Base-by-base conservation (phyloP, 108 stramenopile species). In the Poteriospumella lacustris region DNA sequence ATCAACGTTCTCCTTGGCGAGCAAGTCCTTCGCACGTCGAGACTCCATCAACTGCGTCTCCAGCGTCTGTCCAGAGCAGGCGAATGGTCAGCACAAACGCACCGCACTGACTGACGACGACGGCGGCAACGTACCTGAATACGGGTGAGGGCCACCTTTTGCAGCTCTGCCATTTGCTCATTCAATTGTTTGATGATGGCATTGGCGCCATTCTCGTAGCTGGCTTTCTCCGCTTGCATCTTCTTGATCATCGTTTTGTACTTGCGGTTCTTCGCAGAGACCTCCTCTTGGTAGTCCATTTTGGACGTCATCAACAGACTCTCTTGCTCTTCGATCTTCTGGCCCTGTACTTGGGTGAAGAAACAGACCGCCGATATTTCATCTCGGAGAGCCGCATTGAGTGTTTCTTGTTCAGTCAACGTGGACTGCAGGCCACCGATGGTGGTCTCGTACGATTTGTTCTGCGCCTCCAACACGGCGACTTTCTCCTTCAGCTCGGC, bases 1-100 rank as follows among this genome's bases (percentile, higher is more conserved):
- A n/a, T n/a, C n/a, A n/a, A n/a, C n/a, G n/a, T n/a, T n/a, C n/a
- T n/a, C n/a, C n/a, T n/a, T n/a, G n/a, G n/a, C n/a, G n/a, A n/a
- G n/a, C n/a, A n/a, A n/a, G n/a, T 64, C 60, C 9, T 24, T 64
- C 36, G 28, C 60, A 12, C 31, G 60, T 64, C 60, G 15, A 31
- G 9, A 3, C 31, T 64, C 60, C 60, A 64, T 64, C 31, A 64
- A 24, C 31, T 64, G 60, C 24, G 28, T 64, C 60, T 64, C 60
- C 3, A 64, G 31, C 15, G 5, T 64, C 60, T 64, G 36, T 31
- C 9, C 28, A 31, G 31, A 5, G 5, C 31, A 64, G 36, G 31
- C 28, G 9, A 64, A 31, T 64, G 15, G 9, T 12, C 31, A 64
- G 36, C 9, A 5, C 28, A 5, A 34, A 64, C 5, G 9, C 29